These are phyloP conservation scores for Hysterium pulicare DNA, from an alignment of 2,329 filamentous ascomycete genomes.

Conservation along the genomic window DNA sequence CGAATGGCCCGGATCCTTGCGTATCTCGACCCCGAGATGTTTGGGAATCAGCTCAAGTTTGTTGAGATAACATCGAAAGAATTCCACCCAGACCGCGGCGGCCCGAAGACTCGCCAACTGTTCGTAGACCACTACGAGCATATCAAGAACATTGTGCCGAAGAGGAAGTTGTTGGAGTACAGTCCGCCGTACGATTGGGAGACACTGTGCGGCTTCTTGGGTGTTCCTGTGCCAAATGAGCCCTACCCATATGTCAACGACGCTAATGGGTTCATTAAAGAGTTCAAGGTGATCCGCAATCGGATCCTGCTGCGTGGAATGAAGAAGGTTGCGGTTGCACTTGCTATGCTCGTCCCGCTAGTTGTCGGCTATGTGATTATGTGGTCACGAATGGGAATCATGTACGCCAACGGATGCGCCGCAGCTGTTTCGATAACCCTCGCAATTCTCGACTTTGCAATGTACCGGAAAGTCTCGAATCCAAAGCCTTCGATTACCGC, in stretches of 20 bases:
- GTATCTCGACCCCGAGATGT: background rate
- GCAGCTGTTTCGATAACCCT: too few species aligned
- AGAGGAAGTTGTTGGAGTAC: constrained; percentile 26
- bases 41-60: background rate
- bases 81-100: background rate
- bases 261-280: background rate
- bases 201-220: constrained; percentile 28
- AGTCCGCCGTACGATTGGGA: constrained; percentile 24
- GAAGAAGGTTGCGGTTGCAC: background rate
- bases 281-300: background rate
- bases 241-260: constrained; percentile 19
- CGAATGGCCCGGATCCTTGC: background rate
- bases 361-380: too few species aligned
- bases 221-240: constrained; percentile 15
- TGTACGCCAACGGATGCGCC: background rate
- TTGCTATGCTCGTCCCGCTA: background rate
- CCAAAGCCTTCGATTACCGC: background rate
- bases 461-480: background rate
- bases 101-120: background rate
- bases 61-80: background rate
- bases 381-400: too few species aligned
- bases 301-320: background rate
- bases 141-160: constrained; percentile 16
- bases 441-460: too few species aligned
- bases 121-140: constrained; percentile 11